Conservation (phyloP, 2,329 filamentous ascomycete species). For the Verticillium nonalfalfae region DNA sequence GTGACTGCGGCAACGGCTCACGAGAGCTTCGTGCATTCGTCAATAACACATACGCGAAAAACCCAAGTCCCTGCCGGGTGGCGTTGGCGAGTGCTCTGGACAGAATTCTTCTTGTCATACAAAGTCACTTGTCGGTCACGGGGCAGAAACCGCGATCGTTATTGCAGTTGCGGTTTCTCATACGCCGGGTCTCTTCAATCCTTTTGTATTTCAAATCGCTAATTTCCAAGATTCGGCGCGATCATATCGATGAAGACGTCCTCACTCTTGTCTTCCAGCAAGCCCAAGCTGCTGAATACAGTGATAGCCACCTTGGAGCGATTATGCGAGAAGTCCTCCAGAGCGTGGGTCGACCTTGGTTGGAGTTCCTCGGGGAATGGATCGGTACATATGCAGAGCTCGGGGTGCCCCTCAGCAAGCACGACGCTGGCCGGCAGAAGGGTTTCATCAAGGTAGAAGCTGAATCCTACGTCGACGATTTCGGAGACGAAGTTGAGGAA, state of each 20-base stretch:
- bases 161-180: slow-evolving; percentile 44
- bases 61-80: slow-evolving; percentile 38
- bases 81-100: slow-evolving; percentile 45
- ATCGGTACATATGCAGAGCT: slow-evolving; percentile 60
- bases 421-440: slow-evolving; percentile 35
- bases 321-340: slow-evolving; percentile 62
- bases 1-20: slow-evolving; percentile 40
- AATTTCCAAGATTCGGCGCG: slow-evolving; percentile 36
- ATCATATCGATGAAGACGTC: slow-evolving; percentile 51
- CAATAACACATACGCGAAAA: slow-evolving; percentile 35
- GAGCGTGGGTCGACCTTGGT: slow-evolving; percentile 58
- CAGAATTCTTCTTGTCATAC: slow-evolving; percentile 40
- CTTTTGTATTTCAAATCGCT: slow-evolving; percentile 46
- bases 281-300: slow-evolving; percentile 58
- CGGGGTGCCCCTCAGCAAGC: slow-evolving; percentile 45
- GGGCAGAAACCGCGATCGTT: slow-evolving; percentile 37
- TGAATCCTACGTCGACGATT: slow-evolving; percentile 50
- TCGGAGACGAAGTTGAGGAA: slow-evolving; percentile 49
- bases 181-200: slow-evolving; percentile 39
- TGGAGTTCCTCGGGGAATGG: slow-evolving; percentile 66
- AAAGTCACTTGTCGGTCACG: slow-evolving; percentile 39
- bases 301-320: slow-evolving; percentile 52
- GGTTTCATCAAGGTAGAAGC: slow-evolving; percentile 56
- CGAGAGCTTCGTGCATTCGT: slow-evolving; percentile 40
- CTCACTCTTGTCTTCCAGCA: slow-evolving; percentile 56